Percentiles rank a stretch among this genome's conserved stretches.
phyloP scores from a whole-genome alignment of 345 rosid genomes.

The Citrus cavaleriei region DNA sequence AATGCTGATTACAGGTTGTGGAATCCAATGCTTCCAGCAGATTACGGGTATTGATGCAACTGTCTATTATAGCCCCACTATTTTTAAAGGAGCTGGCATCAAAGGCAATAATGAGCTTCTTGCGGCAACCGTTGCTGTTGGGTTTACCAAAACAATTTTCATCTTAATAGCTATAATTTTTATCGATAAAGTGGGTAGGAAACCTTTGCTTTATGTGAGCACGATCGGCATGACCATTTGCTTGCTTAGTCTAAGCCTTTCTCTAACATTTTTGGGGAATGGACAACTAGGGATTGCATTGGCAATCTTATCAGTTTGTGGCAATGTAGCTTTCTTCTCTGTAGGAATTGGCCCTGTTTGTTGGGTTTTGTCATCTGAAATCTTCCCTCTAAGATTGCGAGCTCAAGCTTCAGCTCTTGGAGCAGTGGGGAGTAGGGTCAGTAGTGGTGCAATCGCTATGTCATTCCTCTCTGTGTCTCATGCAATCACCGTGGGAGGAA shows the following conservation, averaged over 20 bases:
- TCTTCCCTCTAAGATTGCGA: constrained; percentile 59
- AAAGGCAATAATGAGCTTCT: constrained; percentile 38
- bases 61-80: constrained; percentile 69
- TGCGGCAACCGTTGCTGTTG: constrained; percentile 69
- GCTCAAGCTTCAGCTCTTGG: constrained; percentile 71
- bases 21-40: constrained; percentile 69
- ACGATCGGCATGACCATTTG: constrained; percentile 64
- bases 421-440: constrained; percentile 51
- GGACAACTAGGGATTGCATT: constrained; percentile 34
- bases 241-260: constrained; percentile 40
- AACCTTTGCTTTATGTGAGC: constrained; percentile 59
- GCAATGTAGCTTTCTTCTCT: constrained; percentile 64
- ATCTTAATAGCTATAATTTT: constrained; percentile 54
- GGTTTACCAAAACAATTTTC: constrained; percentile 54
- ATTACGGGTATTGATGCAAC: constrained; percentile 64
- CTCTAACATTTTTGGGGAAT: constrained; percentile 32
- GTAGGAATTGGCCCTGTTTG: constrained; percentile 62
- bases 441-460: constrained; percentile 65
- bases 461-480: constrained; percentile 52
- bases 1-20: constrained; percentile 57
- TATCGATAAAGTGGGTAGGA: constrained; percentile 58
- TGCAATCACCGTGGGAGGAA: constrained; percentile 55
- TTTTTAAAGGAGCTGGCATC: constrained; percentile 52
- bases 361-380: constrained; percentile 62
- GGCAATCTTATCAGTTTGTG: constrained; percentile 43